Base-by-base conservation (phyloP, 305 asterid species). In the Solanum hybrid region DNA sequence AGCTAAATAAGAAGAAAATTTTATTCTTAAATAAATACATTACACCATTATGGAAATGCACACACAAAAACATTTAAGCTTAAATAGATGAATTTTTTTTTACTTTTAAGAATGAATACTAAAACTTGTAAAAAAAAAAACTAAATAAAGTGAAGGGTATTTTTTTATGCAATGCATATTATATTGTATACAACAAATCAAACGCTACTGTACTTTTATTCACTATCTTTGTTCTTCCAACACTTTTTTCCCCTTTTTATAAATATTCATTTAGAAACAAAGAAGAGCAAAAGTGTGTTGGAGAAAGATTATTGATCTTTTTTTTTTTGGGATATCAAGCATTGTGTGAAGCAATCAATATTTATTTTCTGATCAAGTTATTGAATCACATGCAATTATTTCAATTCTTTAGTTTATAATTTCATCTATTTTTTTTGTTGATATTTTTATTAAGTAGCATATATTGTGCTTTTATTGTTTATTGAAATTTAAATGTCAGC, bases 241-340 rank as follows among this genome's bases (percentile, higher is more conserved):
- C 66, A 0, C 17, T 51, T 51, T 17, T 1, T 0, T 0, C 22
- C 22, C 8, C 7, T 51, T 19, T 51, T 51, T 17, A 0, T 51
- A 51, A 51, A 17, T 51, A 51, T 51, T 15, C 22, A 51, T 15
- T 51, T 17, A 15, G 66, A 51, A 51, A 51, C 10, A 17, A 15
- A 51, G n/a, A 51, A 51, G 66, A 51, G 60, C 6, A 45, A 51
- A 51, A 51, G 66, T 15, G 66, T 17, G 9, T 51, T 51, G 66
- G 66, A 51, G 66, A 17, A 51, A 51, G 22, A 51, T 51, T 17
- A 17, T 6, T 51, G n/a, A 17, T 51, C 66, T 15, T 5, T 2
- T 17, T 51, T 45, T 51, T 17, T 51, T 51, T 15, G 10, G n/a
- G 10, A 51, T 51, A 6, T 51, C n/a, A 51, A 51, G n/a, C 66